A percentile compares a stretch with the other conserved stretches of the same genome.
Conservation (phyloP, 768 basidiomycete species). For the Arthromyces matolae region DNA sequence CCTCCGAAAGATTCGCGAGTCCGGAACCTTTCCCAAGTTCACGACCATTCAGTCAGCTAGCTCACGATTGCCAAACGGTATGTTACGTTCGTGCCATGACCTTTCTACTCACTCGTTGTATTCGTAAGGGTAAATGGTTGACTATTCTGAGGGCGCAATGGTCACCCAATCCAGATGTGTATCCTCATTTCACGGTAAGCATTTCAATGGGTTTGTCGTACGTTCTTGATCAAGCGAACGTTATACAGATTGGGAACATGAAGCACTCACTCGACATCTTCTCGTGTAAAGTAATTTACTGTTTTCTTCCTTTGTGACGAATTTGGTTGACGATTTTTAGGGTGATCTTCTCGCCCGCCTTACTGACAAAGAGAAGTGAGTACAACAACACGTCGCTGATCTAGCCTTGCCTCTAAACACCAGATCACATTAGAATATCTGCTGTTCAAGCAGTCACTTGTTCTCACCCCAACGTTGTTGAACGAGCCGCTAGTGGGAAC, state of each 20-base stretch:
- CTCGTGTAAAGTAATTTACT: slow-evolving; percentile 55
- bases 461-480: slow-evolving; percentile 73
- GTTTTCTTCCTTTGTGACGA: background rate
- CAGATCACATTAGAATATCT: slow-evolving; percentile 59
- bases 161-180: slow-evolving; percentile 73
- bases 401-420: background rate
- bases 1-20: slow-evolving; percentile 44
- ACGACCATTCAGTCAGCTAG: slow-evolving; percentile 57
- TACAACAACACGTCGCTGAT: background rate
- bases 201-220: background rate
- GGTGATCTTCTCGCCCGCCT: slow-evolving; percentile 69
- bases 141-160: slow-evolving; percentile 76
- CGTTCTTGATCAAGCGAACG: background rate
- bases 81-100: slow-evolving; percentile 36
- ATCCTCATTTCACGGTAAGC: slow-evolving; percentile 79
- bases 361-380: slow-evolving; percentile 53
- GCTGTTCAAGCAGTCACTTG: slow-evolving; percentile 91
- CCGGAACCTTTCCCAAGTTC: slow-evolving; percentile 53
- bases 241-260: slow-evolving; percentile 67
- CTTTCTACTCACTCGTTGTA: too few species aligned
- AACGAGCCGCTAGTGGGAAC: slow-evolving; percentile 75
- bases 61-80: slow-evolving; percentile 82
- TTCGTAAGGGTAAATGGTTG: slow-evolving; percentile 71
- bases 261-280: slow-evolving; percentile 73
- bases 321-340: slow-evolving; percentile 27